Evolutionary conservation across 345 rosid species (phyloP), one percentile per base, ranked within the genome.

Genomic region (Bretschneidera sinensis): DNA sequence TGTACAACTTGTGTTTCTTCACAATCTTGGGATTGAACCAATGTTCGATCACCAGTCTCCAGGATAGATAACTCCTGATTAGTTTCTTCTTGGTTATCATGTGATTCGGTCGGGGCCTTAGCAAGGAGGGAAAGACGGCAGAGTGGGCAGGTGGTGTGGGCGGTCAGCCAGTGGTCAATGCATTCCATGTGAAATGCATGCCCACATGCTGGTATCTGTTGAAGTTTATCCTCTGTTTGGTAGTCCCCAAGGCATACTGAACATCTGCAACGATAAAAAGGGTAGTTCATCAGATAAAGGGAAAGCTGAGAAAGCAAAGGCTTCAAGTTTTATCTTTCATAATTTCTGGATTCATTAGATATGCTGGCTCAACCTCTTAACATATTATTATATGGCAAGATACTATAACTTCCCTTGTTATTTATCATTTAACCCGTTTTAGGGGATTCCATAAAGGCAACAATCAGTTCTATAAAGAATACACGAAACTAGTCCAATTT

Each of bases 101-200:
- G 71, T 20, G 69, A 43, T 57, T 75, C 77, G 48, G 24, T 63
- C 0, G 64, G 14, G 21, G 60, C 58, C 55, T 66, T 80, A 69
- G 81, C 70, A 53, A 85, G 69, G 28, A 91, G 91, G 7, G 97
- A 71, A 53, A 83, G 81, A 47, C 98, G 91, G 64, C 96, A 91
- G 62, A 91, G 91, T 39, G 98, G 98, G 66, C 98, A 91, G 19
- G 96, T 91, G n/a, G 77, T 77, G 60, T 88, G 94, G 57, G 77
- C 82, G 33, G 82, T 65, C 35, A 91, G 95, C 98, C 98, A 91
- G 67, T 77, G 81, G 57, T 91, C 98, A 34, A 91, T 91, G 73
- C 96, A 91, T 51, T 86, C 92, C 96, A 84, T 83, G 74, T 91
- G 98, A 75, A 88, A 91, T 28, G 95, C 76, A 71, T 88, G 95